Percentiles rank a stretch among this genome's conserved stretches.
These are phyloP conservation scores for Mycena galericulata DNA, from an alignment of 768 basidiomycete genomes.

Conservation along the genomic window DNA sequence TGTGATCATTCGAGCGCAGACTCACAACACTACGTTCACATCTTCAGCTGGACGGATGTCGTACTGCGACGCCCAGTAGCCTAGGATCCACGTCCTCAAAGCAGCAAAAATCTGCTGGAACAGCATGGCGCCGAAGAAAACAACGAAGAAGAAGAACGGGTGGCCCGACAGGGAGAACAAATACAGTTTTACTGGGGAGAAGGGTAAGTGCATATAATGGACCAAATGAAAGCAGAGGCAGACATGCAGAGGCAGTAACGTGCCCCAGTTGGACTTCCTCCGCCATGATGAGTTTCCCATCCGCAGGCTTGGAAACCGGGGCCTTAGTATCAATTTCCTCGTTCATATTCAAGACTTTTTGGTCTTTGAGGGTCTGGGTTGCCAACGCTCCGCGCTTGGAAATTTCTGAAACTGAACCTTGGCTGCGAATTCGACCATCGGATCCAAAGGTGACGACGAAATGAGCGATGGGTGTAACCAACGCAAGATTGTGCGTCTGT, in stretches of 20 bases:
- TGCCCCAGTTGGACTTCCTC: constrained; percentile 70
- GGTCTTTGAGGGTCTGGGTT: constrained; percentile 47
- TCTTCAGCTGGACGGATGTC: constrained; percentile 14
- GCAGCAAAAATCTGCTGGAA: constrained; percentile 5
- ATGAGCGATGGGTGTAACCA: constrained; percentile 52
- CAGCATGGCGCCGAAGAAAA: constrained; percentile 22
- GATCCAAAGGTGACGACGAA: constrained; percentile 56
- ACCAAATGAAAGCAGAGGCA: background rate
- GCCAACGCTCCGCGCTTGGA: constrained; percentile 52
- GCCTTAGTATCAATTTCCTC: constrained; percentile 38
- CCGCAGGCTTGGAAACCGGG: constrained; percentile 36
- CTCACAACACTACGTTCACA: constrained; percentile 25
- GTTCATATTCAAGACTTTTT: constrained; percentile 39
- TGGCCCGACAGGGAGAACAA: constrained; percentile 18
- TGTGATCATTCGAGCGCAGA: background rate
- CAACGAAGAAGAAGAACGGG: constrained; percentile 22
- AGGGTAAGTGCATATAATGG: background rate
- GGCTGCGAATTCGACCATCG: constrained; percentile 54
- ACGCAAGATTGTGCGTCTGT: constrained; percentile 61
- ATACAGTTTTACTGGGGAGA: constrained; percentile 29
- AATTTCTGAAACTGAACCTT: constrained; percentile 53
- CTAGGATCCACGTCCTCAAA: constrained; percentile 30
- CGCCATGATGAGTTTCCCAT: constrained; percentile 69
- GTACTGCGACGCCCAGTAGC: constrained; percentile 33
- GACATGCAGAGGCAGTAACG: constrained; percentile 55